These are phyloP conservation scores for Priceomyces carsonii DNA, from an alignment of 805 yeast genomes.

Conservation along the genomic window DNA sequence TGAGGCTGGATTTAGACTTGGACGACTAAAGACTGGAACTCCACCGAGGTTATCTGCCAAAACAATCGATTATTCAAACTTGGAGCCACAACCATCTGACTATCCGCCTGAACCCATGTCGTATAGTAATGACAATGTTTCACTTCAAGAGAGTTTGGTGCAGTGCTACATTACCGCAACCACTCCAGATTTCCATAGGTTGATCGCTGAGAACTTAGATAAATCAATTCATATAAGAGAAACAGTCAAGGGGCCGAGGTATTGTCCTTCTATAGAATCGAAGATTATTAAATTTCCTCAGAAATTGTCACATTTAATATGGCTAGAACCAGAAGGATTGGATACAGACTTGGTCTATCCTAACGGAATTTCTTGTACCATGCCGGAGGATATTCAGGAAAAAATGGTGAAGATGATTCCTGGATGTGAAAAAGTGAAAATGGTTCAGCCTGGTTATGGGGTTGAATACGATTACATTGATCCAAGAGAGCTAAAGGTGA, in stretches of 20 bases:
- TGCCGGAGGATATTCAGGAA: slow-evolving; percentile 92
- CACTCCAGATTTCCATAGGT: slow-evolving; percentile 68
- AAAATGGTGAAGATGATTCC: slow-evolving; percentile 73
- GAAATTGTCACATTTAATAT: slow-evolving; percentile 74
- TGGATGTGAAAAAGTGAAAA: slow-evolving; percentile 84
- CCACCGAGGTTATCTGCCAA: slow-evolving; percentile 83
- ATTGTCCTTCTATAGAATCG: slow-evolving; percentile 95
- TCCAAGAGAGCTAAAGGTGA: slow-evolving; percentile 78
- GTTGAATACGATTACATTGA: slow-evolving; percentile 97
- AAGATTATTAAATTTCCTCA: slow-evolving; percentile 80
- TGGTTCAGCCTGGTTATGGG: slow-evolving; percentile 97
- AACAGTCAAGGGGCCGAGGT: slow-evolving; percentile 93
- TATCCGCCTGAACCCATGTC: slow-evolving; percentile 89
- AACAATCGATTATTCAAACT: slow-evolving; percentile 65
- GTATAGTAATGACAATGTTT: slow-evolving; percentile 68
- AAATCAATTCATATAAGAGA: slow-evolving; percentile 89
- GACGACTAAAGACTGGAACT: slow-evolving; percentile 94
- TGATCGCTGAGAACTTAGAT: slow-evolving; percentile 69
- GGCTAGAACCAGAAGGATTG: slow-evolving; percentile 97
- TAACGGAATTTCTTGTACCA: slow-evolving; percentile 92
- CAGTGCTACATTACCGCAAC: slow-evolving; percentile 80
- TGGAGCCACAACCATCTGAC: slow-evolving; percentile 79
- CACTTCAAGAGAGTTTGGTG: slow-evolving; percentile 57
- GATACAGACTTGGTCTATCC: slow-evolving; percentile 90
- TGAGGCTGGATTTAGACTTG: slow-evolving; percentile 78